Percentiles rank a stretch among this genome's conserved stretches.
phyloP scores from a whole-genome alignment of 768 basidiomycete species.

The Termitomyces sp. region DNA sequence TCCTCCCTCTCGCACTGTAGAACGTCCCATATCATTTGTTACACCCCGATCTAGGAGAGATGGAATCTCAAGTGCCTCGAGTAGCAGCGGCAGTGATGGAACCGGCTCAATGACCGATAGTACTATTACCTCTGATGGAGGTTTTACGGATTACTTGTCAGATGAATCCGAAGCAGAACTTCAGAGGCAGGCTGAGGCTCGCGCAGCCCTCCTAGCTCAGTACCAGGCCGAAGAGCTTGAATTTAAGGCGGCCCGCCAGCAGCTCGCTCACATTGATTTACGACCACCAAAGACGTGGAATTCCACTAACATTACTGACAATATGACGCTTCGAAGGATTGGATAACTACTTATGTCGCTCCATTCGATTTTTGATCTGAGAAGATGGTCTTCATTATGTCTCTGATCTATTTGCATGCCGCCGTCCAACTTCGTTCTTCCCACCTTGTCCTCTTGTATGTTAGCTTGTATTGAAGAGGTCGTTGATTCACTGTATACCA shows the following conservation, averaged over 20 bases:
- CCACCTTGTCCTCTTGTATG: not conserved
- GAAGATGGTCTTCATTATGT: conserved; percentile 1
- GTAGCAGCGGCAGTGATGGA: conserved; percentile 58
- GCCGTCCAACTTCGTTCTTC: conserved; percentile 8
- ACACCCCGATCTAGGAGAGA: conserved; percentile 28
- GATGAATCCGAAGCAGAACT: conserved; percentile 89
- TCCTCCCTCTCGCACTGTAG: conserved; percentile 16
- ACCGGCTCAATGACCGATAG: conserved; percentile 62
- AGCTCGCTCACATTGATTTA: conserved; percentile 67
- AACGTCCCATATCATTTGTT: conserved; percentile 20
- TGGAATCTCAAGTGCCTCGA: conserved; percentile 42
- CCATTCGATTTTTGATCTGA: not conserved
- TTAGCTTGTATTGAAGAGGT: conserved; percentile 8
- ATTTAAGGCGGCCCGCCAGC: conserved; percentile 75
- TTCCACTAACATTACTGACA: conserved; percentile 38
- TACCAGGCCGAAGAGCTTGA: conserved; percentile 76
- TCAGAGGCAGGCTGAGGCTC: conserved; percentile 79
- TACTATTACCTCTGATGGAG: conserved; percentile 81
- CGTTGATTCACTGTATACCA: conserved; percentile 3
- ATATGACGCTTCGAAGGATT: conserved; percentile 15
- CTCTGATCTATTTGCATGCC: conserved; percentile 1
- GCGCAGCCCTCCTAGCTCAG: conserved; percentile 73
- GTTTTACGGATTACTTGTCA: conserved; percentile 87
- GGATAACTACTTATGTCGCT: not conserved
- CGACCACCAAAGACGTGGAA: conserved; percentile 77